Conservation (phyloP, 2,329 filamentous ascomycete species). For the Exophiala spinifera region DNA sequence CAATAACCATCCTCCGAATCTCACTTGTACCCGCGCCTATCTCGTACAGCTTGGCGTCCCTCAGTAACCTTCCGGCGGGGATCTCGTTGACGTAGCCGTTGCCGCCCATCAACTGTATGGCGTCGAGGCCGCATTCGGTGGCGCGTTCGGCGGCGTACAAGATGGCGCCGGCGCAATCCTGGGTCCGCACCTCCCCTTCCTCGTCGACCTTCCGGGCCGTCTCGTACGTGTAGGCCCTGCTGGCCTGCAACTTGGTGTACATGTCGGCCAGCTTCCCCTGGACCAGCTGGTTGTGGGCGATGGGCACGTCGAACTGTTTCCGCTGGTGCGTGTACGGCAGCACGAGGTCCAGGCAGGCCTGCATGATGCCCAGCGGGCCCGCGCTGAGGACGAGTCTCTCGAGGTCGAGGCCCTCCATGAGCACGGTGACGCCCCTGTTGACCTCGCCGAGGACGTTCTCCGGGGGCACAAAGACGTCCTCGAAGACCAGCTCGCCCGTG, state of each 20-base stretch:
- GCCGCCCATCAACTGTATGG: constrained; percentile 87
- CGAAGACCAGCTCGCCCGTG: constrained; percentile 90
- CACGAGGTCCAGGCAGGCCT: constrained; percentile 78
- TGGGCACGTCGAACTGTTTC: constrained; percentile 81
- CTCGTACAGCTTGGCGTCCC: constrained; percentile 83
- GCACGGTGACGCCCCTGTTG: constrained; percentile 79
- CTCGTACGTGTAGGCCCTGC: constrained; percentile 80
- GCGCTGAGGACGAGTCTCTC: constrained; percentile 89
- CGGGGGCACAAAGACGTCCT: constrained; percentile 81
- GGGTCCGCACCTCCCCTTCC: constrained; percentile 67
- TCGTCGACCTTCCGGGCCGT: constrained; percentile 81
- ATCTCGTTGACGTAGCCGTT: constrained; percentile 98
- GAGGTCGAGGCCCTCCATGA: constrained; percentile 95
- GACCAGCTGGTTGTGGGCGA: constrained; percentile 88
- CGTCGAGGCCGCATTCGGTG: constrained; percentile 80
- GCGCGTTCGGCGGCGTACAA: constrained; percentile 89
- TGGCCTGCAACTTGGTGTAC: constrained; percentile 89
- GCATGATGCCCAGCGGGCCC: constrained; percentile 91
- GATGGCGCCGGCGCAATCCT: constrained; percentile 93
- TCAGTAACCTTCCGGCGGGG: constrained; percentile 76
- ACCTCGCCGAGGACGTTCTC: constrained; percentile 77
- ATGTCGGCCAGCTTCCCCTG: constrained; percentile 94
- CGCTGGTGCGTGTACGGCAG: constrained; percentile 87
- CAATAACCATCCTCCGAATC: constrained; percentile 90
- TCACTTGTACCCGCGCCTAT: constrained; percentile 97